phyloP scores from a whole-genome alignment of 257 asterid genomes.

The Solanum sejunctum region DNA sequence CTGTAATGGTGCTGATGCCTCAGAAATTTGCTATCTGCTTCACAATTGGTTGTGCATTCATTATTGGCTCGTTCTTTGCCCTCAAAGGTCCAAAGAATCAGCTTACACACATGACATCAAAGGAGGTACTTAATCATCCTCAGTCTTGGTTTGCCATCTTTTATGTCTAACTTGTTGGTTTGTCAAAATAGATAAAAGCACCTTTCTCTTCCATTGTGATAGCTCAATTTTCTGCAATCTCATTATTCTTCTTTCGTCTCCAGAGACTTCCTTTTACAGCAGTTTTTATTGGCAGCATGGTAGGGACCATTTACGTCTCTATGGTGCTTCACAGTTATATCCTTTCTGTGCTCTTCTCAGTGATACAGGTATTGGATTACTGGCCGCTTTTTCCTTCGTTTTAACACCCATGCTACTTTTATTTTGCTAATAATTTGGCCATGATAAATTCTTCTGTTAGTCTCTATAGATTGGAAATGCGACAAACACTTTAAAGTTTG shows the following conservation, averaged over 20 bases:
- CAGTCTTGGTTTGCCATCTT: not conserved
- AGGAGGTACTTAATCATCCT: conserved; percentile 40
- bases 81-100: conserved; percentile 75
- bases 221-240: not conserved
- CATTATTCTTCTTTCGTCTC: not conserved
- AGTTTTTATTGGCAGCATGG: conserved; percentile 68
- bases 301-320: conserved; percentile 63
- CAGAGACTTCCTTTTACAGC: conserved; percentile 80
- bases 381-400: not conserved
- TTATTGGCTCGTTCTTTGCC: conserved; percentile 77
- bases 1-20: conserved; percentile 84
- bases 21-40: conserved; percentile 89
- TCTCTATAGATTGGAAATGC: not conserved
- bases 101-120: conserved; percentile 70
- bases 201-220: not conserved
- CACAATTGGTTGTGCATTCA: conserved; percentile 74
- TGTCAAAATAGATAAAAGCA: not conserved
- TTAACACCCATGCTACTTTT: not conserved
- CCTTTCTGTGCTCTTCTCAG: conserved; percentile 68
- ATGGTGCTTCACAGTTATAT: conserved; percentile 84
- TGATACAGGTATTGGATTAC: conserved; percentile 43
- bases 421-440: not conserved
- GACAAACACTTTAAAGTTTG: not conserved
- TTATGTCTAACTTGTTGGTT: not conserved
- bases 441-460: not conserved